A percentile compares a stretch with the other conserved stretches of the same genome.
These are phyloP conservation scores for Nicotiana obtusifolia DNA, from an alignment of 257 asterid genomes.

Conservation along the genomic window DNA sequence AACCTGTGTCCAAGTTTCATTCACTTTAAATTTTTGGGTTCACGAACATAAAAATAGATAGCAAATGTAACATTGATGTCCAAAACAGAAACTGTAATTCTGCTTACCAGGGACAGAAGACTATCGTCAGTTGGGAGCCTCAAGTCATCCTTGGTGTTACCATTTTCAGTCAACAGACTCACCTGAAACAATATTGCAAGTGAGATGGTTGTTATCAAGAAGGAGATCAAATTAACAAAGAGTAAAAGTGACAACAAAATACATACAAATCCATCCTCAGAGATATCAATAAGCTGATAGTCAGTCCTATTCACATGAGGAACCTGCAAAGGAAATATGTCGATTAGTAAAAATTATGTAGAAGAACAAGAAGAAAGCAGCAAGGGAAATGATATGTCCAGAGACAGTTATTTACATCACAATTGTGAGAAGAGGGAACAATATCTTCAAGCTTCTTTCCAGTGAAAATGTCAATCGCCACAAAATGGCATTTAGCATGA, in stretches of 20 bases:
- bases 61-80: not conserved
- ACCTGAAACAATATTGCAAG: conserved; percentile 9
- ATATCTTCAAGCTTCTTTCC: conserved; percentile 42
- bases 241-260: not conserved
- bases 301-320: conserved; percentile 44
- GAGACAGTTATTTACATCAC: conserved; percentile 24
- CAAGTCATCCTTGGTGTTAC: conserved; percentile 40
- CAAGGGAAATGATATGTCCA: not conserved
- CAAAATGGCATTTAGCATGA: conserved; percentile 48
- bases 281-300: conserved; percentile 34
- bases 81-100: not conserved
- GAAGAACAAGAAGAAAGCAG: not conserved
- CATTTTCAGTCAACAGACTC: conserved; percentile 37
- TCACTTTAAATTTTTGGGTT: not conserved
- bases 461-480: conserved; percentile 39
- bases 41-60: not conserved
- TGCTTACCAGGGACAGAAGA: conserved; percentile 30
- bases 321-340: conserved; percentile 17
- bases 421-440: conserved; percentile 44
- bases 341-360: not conserved
- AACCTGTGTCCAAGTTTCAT: not conserved
- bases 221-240: not conserved
- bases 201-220: not conserved
- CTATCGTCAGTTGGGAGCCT: conserved; percentile 38
- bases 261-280: conserved; percentile 40